Conservation (phyloP, 148 eudicot species). For the Nepenthes gracilis region DNA sequence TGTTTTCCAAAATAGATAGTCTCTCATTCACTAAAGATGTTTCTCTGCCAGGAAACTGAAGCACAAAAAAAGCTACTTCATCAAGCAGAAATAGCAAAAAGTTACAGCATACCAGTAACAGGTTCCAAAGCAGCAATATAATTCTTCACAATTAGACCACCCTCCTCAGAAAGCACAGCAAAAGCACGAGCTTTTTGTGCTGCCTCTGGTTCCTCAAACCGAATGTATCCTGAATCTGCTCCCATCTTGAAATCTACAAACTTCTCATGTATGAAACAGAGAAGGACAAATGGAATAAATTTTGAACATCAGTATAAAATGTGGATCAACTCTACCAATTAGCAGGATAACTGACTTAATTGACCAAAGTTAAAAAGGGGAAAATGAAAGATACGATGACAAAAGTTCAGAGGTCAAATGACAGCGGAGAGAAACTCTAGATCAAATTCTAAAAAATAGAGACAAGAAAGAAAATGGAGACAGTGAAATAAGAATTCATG, state of each 20-base stretch:
- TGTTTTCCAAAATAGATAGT: too few relatives aligned
- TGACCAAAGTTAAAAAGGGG: too few relatives aligned
- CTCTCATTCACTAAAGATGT: too few relatives aligned
- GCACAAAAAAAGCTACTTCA: slow-evolving; percentile 4
- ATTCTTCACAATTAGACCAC: slow-evolving; percentile 48
- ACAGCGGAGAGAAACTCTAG: too few relatives aligned
- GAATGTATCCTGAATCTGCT: slow-evolving; percentile 43
- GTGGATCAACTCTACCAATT: neutral
- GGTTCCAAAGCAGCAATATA: slow-evolving; percentile 50
- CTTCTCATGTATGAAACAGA: slow-evolving; percentile 11
- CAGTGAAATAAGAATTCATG: too few relatives aligned
- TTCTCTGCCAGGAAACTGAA: slow-evolving; percentile 2
- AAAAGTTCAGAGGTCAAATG: too few relatives aligned
- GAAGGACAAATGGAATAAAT: neutral
- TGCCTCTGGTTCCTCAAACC: slow-evolving; percentile 51
- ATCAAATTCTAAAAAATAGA: too few relatives aligned
- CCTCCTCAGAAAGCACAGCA: slow-evolving; percentile 56
- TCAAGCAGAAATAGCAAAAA: neutral
- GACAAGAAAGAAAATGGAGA: too few relatives aligned
- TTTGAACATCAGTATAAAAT: neutral
- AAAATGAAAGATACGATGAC: too few relatives aligned
- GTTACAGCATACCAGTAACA: slow-evolving; percentile 38
- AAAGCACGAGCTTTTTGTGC: slow-evolving; percentile 64
- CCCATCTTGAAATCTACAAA: slow-evolving; percentile 46
- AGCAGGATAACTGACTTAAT: too few relatives aligned